A percentile compares a stretch with the other conserved stretches of the same genome.
Conservation (phyloP, 192 early-diverging fungal genomes). For the Diversispora epigaea region DNA sequence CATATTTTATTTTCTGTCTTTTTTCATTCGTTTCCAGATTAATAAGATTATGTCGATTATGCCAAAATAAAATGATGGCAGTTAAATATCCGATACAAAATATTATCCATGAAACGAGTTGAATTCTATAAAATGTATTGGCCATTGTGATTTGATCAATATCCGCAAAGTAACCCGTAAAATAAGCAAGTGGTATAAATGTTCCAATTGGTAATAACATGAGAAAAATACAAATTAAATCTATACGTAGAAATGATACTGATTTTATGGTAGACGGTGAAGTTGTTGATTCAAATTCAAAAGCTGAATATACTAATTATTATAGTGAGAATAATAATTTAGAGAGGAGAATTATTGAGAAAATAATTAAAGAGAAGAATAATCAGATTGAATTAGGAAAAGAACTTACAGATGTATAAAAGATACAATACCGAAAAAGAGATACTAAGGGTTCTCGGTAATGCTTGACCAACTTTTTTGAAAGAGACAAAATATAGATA, state of each 20-base stretch:
- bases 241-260: not conserved
- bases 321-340: no score
- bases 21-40: not conserved
- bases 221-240: not conserved
- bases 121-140: not conserved
- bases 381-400: no score
- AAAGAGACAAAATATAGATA: not conserved
- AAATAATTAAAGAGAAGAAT: no score
- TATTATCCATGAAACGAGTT: not conserved
- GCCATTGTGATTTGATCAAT: constrained; percentile 1
- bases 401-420: no score
- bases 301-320: not conserved
- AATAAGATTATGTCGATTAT: not conserved
- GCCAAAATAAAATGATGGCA: not conserved
- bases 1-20: no score
- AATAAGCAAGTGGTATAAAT: not conserved
- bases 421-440: constrained; percentile 3
- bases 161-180: constrained; percentile 6
- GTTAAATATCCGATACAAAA: not conserved
- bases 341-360: no score
- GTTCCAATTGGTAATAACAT: not conserved
- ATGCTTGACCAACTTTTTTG: constrained; percentile 10
- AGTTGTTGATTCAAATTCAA: not conserved
- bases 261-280: not conserved
- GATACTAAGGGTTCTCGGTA: not conserved